Evolutionary conservation across 176 grass and related monocot genomes (phyloP), one percentile per base, ranked within the genome.

Genomic region (Ampelocalamus luodianensis): DNA sequence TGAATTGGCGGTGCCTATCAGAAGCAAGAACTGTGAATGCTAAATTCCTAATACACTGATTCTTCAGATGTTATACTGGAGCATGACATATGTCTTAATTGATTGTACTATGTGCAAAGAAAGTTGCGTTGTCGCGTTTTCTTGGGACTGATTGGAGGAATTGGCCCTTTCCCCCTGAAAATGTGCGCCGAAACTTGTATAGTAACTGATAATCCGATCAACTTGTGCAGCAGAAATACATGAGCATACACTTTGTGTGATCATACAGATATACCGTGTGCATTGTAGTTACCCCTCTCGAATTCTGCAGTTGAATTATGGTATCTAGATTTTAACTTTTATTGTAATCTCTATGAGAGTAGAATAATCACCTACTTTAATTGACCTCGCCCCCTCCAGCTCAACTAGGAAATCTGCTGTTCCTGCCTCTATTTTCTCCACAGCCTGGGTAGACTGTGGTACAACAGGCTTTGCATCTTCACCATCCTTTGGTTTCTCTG

Each of bases 371-470:
- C 87, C 10, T 68, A 95, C 91, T 91, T 99, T 99, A 17, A 99
- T 99, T 10, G 96, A 99, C 48, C 96, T 87, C 36, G 83, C 91
- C 5, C 81, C 91, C 72, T 99, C 96, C 0, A 99, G 60, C 15
- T 94, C 16, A 23, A 94, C 75, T 1, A 99, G 91, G 53, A 85
- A 96, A 79, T 94, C 91, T 58, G 93, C 91, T 3, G 96, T 99
- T 54, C 96, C 96, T 72, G 86, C 88, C 82, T 94, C 88, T 10
- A 71, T 74, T 66, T 88, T 98, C 29, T 79, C 79, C 39, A 53
- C 7, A 0, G 68, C 26, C 32, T 23, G 40, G 15, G 79, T 65
- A 76, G 5, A 34, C 14, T 59, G 13, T 68, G 74, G 37, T 18
- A 27, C n/a, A 62, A 77, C 61, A 27, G 65, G 74, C 37, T 69